Base-by-base conservation (phyloP, 2,329 filamentous ascomycete genomes). In the Massarina eburnea region DNA sequence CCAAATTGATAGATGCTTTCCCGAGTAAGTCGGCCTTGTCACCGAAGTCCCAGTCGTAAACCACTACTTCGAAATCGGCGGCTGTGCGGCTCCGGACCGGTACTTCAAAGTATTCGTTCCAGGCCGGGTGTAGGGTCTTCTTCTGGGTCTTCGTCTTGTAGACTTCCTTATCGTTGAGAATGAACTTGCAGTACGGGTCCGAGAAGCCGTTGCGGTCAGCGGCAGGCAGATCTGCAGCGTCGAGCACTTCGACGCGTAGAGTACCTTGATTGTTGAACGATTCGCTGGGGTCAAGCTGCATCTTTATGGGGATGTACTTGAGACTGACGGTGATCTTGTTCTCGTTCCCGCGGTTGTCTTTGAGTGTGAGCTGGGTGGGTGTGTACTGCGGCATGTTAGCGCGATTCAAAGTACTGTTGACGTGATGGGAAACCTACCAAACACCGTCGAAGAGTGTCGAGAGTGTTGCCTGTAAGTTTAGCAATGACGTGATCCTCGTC, bases 231-330 rank as follows among this genome's bases (percentile, higher is more conserved):
- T 96, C 86, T 8, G 82, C 76, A 15, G 86, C 94, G 68, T 96
- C 91, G 29, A 97, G 76, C 15, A 99, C 81, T 61, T 97, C 91
- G n/a, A 99, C 89, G 17, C 91, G 88, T 18, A 99, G 84, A 47
- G 85, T 91, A 48, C 94, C 94, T 83, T 96, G 95, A 73, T 99
- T 99, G 81, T 96, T 97, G 78, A 99, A 96, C 64, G 91, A 96
- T 73, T 99, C 94, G 61, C 85, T 90, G 0, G 94, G 88, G 62
- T 99, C 91, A 39, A 99, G 86, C 45, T 84, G 78, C 94, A 99
- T 99, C 74, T 89, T 84, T 49, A 97, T 85, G 0, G 94, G 94
- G 19, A 99, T 84, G 67, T 96, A 99, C 71, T 95, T 95, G 63
- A 96, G 80, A 74, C 88, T 95, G 65, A 99, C 88, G 57, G 86